phyloP scores from a whole-genome alignment of 768 basidiomycete species.

The Boletellus sp. region DNA sequence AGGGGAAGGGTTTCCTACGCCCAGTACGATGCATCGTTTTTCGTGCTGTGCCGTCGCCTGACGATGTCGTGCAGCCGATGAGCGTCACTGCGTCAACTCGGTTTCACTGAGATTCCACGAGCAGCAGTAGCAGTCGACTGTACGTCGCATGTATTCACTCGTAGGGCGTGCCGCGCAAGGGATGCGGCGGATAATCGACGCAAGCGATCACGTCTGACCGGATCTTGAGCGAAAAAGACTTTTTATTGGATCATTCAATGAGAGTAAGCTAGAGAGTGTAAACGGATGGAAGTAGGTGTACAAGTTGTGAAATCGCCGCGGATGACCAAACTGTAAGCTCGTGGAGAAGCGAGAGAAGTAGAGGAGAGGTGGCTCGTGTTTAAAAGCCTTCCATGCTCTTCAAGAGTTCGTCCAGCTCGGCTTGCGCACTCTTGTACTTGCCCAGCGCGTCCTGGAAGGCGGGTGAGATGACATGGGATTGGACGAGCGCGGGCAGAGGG shows the following conservation, averaged over 20 bases:
- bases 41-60: not conserved
- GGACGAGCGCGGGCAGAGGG: conserved; percentile 16
- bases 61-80: conserved; percentile 51
- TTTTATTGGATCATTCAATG: conserved; percentile 17
- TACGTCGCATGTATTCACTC: not conserved
- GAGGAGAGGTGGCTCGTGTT: conserved; percentile 18
- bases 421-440: conserved; percentile 72
- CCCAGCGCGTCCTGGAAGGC: conserved; percentile 56
- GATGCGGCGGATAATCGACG: too few relatives aligned
- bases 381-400: conserved; percentile 68
- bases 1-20: conserved; percentile 79
- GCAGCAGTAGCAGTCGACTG: conserved; percentile 4
- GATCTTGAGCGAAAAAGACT: not conserved
- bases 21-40: conserved; percentile 48
- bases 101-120: conserved; percentile 75
- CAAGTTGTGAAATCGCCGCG: conserved; percentile 16
- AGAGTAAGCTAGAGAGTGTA: conserved; percentile 21
- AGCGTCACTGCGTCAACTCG: conserved; percentile 89
- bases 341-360: conserved; percentile 1
- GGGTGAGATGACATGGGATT: conserved; percentile 2
- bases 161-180: too few relatives aligned
- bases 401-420: conserved; percentile 82
- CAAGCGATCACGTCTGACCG: not conserved
- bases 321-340: conserved; percentile 12
- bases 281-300: conserved; percentile 18